Percentiles rank a stretch among this genome's conserved stretches.
Conservation (phyloP, 306 rosid genomes). For the Cucurbita argyrosperma region DNA sequence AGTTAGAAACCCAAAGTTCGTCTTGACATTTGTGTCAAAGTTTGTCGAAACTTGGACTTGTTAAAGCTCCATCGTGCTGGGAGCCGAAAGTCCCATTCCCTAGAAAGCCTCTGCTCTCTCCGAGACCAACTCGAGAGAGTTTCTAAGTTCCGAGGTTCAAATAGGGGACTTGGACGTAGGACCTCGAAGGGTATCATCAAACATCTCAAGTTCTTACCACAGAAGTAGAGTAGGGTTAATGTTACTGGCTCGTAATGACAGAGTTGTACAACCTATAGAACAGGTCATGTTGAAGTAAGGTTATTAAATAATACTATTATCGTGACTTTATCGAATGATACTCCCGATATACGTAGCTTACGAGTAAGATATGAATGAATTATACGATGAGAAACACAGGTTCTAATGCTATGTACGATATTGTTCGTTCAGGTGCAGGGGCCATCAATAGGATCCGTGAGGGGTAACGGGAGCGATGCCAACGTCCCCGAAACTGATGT, state of each 20-base stretch:
- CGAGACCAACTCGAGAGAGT: background rate
- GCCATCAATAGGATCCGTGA: slow-evolving; percentile 25
- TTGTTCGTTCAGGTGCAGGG: slow-evolving; percentile 49
- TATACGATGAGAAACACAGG: background rate
- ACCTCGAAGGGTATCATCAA: background rate
- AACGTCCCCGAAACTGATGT: slow-evolving; percentile 62
- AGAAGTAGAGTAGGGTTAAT: background rate
- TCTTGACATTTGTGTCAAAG: no score
- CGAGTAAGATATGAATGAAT: no score
- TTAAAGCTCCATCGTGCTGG: no score
- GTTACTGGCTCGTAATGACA: background rate
- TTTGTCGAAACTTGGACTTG: no score
- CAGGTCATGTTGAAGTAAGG: no score
- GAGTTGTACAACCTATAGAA: background rate
- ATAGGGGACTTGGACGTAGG: background rate
- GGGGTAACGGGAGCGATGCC: slow-evolving; percentile 42
- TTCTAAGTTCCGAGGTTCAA: background rate
- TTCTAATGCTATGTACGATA: background rate
- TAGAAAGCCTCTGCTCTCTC: background rate
- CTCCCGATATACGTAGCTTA: background rate
- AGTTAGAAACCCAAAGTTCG: no score
- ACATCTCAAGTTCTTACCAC: background rate
- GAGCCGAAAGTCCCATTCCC: no score
- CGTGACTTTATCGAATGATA: background rate
- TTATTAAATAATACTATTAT: background rate